Evolutionary conservation across 2,329 filamentous ascomycete species (phyloP).

Genomic region (Boeremia exigua): DNA sequence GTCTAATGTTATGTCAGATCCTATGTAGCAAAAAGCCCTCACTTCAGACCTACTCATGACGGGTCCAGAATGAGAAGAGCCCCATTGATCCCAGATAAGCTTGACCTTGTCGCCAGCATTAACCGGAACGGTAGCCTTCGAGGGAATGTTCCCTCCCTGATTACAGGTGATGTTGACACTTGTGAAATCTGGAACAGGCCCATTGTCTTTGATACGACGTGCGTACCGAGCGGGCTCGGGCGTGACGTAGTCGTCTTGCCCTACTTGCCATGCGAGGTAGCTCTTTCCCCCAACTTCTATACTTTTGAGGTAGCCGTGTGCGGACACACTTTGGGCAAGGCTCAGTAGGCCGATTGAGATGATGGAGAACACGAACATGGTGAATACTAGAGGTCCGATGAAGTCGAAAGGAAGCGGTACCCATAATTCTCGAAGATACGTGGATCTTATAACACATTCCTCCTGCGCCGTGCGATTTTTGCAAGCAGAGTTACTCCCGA

Average conservation of each 20-base stretch:
- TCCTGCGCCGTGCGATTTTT: too few species aligned
- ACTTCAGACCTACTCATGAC: conserved; percentile 30
- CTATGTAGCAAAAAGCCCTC: too few species aligned
- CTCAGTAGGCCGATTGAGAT: neutral
- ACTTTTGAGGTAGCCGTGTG: conserved; percentile 23
- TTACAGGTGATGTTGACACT: conserved; percentile 28
- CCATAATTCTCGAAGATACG: neutral
- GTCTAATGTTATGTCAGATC: neutral
- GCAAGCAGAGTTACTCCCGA: too few species aligned
- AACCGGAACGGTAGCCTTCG: conserved; percentile 28
- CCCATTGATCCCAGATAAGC: conserved; percentile 43
- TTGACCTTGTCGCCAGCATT: conserved; percentile 32
- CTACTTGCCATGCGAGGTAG: conserved; percentile 27
- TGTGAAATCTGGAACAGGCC: conserved; percentile 27
- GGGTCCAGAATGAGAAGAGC: conserved; percentile 43
- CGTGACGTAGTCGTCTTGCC: conserved; percentile 22
- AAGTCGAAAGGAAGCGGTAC: too few species aligned
- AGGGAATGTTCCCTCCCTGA: conserved; percentile 30
- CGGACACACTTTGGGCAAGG: conserved; percentile 1
- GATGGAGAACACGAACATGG: neutral
- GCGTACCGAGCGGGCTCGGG: conserved; percentile 23
- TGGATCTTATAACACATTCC: neutral
- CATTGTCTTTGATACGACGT: conserved; percentile 23
- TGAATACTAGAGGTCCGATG: too few species aligned
- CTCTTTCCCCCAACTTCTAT: conserved; percentile 21